Percentiles rank a stretch among this genome's conserved stretches.
Evolutionary conservation across 139 green algal genomes (phyloP).

Genomic region (Closterium sp.): DNA sequence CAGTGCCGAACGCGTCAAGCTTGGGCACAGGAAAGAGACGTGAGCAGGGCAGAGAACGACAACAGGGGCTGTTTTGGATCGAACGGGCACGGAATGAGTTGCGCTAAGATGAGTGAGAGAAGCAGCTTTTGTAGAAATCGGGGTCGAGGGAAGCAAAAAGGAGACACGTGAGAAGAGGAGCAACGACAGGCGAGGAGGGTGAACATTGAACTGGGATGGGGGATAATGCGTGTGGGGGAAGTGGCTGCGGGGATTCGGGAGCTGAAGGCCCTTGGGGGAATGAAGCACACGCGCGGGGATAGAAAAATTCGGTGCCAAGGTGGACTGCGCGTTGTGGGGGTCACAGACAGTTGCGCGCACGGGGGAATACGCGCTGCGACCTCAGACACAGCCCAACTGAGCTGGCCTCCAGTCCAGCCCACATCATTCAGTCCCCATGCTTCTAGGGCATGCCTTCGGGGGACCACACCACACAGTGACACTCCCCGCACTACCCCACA

Average conservation of each 20-base stretch:
- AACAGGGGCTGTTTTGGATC: not conserved
- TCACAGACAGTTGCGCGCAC: not conserved
- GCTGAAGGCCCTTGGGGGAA: not conserved
- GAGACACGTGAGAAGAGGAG: not conserved
- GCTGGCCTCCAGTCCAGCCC: not conserved
- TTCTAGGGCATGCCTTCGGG: not conserved
- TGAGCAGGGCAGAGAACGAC: not conserved
- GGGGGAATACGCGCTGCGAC: not conserved
- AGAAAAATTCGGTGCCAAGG: not conserved
- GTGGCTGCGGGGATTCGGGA: no score
- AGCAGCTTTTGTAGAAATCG: not conserved
- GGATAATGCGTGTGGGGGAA: no score
- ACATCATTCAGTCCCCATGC: not conserved
- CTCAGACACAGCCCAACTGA: not conserved
- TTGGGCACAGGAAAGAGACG: not conserved
- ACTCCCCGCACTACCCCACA: no score
- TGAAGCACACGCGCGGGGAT: not conserved
- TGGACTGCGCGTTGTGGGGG: not conserved
- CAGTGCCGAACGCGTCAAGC: not conserved
- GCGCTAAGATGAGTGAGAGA: not conserved
- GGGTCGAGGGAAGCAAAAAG: not conserved
- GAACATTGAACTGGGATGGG: not conserved
- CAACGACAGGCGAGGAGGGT: not conserved
- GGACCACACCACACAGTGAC: not conserved
- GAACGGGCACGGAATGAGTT: not conserved